phyloP scores from a whole-genome alignment of 2,329 filamentous ascomycete species.

The Helicocarpus griseus region DNA sequence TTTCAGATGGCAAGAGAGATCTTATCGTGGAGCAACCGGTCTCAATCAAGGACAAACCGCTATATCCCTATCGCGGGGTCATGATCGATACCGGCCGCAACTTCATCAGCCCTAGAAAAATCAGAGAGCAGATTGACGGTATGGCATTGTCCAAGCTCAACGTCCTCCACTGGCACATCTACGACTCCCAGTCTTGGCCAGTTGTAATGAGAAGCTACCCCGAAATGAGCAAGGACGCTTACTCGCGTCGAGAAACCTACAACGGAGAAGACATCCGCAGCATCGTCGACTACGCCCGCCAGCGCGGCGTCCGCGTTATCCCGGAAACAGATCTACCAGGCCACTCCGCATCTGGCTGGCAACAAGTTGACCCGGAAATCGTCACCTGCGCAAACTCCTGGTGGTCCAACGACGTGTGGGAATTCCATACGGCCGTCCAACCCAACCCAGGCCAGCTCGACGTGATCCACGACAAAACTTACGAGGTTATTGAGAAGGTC shows the following conservation, averaged over 20 bases:
- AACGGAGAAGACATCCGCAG: constrained; percentile 33
- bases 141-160: constrained; percentile 50
- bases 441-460: constrained; percentile 50
- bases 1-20: constrained; percentile 36
- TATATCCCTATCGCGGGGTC: constrained; percentile 46
- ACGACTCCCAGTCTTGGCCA: constrained; percentile 49
- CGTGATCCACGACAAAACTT: constrained; percentile 46
- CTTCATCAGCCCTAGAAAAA: constrained; percentile 43
- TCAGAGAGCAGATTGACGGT: constrained; percentile 45
- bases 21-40: constrained; percentile 46
- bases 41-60: constrained; percentile 40
- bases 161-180: constrained; percentile 48
- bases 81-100: constrained; percentile 49
- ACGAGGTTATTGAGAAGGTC: constrained; percentile 44
- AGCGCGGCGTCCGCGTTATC: constrained; percentile 49
- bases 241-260: constrained; percentile 41
- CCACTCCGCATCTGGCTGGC: constrained; percentile 47
- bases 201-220: constrained; percentile 42
- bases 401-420: constrained; percentile 52
- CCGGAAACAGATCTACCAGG: constrained; percentile 56
- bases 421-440: constrained; percentile 46
- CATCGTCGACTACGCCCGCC: constrained; percentile 42
- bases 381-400: constrained; percentile 48
- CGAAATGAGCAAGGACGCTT: constrained; percentile 45
- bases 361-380: constrained; percentile 47